Percentiles rank a stretch among this genome's conserved stretches.
phyloP scores from a whole-genome alignment of 805 yeast genomes.

The Ogataea minuta region DNA sequence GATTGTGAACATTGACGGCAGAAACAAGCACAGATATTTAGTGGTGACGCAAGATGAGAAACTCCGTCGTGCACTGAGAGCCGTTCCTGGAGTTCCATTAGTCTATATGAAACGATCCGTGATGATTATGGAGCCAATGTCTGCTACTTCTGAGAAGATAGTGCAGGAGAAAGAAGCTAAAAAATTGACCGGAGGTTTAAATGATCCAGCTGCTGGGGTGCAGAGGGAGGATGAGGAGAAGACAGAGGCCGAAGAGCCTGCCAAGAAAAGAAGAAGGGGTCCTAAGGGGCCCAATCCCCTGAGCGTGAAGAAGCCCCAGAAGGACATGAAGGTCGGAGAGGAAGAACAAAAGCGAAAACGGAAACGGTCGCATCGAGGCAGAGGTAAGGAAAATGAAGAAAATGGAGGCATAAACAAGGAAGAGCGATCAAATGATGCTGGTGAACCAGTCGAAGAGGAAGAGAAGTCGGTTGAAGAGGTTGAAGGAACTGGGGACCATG shows the following conservation, averaged over 20 bases:
- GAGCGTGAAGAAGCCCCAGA: slow-evolving; percentile 76
- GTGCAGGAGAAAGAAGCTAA: slow-evolving; percentile 54
- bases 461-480: background rate
- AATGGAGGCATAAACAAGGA: slow-evolving; percentile 16
- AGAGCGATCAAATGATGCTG: background rate
- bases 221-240: slow-evolving; percentile 20
- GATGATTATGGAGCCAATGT: slow-evolving; percentile 93
- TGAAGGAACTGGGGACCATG: slow-evolving; percentile 2
- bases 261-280: slow-evolving; percentile 55
- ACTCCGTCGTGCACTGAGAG: slow-evolving; percentile 66
- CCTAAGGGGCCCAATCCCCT: slow-evolving; percentile 88
- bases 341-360: slow-evolving; percentile 20
- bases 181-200: slow-evolving; percentile 78
- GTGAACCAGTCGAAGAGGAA: background rate
- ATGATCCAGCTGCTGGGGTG: slow-evolving; percentile 45
- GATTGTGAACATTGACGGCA: slow-evolving; percentile 66
- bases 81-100: slow-evolving; percentile 86
- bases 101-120: slow-evolving; percentile 87
- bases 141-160: slow-evolving; percentile 59
- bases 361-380: slow-evolving; percentile 6
- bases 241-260: slow-evolving; percentile 19
- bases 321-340: slow-evolving; percentile 17
- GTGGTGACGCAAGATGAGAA: slow-evolving; percentile 81
- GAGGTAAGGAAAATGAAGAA: no score
- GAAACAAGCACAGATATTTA: slow-evolving; percentile 85